Conservation (phyloP, 768 basidiomycete genomes). For the Trametes cinnabarina region DNA sequence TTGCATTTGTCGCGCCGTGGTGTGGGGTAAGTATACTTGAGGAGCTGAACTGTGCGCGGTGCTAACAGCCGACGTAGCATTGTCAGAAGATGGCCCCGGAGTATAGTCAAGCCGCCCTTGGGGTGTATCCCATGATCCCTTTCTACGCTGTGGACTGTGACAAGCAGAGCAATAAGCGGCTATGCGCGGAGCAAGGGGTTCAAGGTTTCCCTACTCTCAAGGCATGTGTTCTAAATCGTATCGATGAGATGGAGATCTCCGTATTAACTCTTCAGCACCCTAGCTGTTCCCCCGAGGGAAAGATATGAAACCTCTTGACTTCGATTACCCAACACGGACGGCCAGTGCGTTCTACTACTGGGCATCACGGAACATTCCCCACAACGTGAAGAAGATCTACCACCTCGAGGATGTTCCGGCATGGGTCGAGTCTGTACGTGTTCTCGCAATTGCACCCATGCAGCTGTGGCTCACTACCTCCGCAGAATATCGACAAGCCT, state of each 20-base stretch:
- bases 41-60: background rate
- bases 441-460: background rate
- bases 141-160: constrained; percentile 95
- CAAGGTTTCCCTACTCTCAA: constrained; percentile 95
- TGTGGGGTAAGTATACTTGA: constrained; percentile 60
- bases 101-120: constrained; percentile 76
- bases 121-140: constrained; percentile 78
- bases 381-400: constrained; percentile 60
- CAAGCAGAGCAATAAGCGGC: constrained; percentile 69
- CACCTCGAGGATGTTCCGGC: constrained; percentile 52
- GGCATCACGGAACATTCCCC: constrained; percentile 72
- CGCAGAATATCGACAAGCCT: constrained; percentile 41
- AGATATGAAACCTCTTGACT: constrained; percentile 58
- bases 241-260: background rate
- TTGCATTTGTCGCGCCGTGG: constrained; percentile 96
- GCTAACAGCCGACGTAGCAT: constrained; percentile 46
- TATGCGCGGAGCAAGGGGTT: constrained; percentile 83
- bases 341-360: constrained; percentile 73
- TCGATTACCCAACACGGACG: constrained; percentile 67
- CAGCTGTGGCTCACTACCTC: background rate
- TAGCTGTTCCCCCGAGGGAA: constrained; percentile 79
- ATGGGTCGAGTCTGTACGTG: constrained; percentile 69
- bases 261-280: background rate
- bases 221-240: constrained; percentile 29
- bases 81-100: constrained; percentile 86